Conservation (phyloP, 1,139 yeast species). For the Taphrina deformans region DNA sequence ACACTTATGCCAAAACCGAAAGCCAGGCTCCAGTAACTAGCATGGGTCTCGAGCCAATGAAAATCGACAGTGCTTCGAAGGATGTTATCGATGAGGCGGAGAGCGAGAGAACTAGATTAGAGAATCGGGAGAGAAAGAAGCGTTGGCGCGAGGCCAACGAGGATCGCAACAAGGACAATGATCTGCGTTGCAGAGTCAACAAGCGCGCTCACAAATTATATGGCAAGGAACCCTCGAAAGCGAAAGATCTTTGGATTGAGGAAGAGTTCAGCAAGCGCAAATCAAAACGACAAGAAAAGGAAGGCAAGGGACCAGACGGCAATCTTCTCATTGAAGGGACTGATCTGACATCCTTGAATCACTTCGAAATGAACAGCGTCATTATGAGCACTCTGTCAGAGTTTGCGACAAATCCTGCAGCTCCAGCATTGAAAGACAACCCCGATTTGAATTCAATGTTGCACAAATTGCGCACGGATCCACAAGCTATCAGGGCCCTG, state of each 20-base stretch:
- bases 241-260: constrained; percentile 72
- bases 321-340: constrained; percentile 27
- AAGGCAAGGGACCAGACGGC: constrained; percentile 33
- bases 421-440: constrained; percentile 7
- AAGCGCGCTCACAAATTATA: constrained; percentile 68
- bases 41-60: constrained; percentile 1
- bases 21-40: background rate
- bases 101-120: constrained; percentile 46
- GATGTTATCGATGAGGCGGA: constrained; percentile 18
- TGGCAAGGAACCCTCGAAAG: constrained; percentile 60
- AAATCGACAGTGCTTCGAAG: background rate
- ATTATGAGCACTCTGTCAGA: constrained; percentile 25
- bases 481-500: constrained; percentile 14
- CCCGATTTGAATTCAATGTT: constrained; percentile 18
- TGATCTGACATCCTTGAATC: constrained; percentile 18
- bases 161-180: constrained; percentile 83
- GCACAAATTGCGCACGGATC: constrained; percentile 20
- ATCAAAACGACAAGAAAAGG: constrained; percentile 52
- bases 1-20: background rate
- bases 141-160: constrained; percentile 85
- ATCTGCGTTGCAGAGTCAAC: constrained; percentile 71
- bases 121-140: constrained; percentile 82
- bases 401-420: constrained; percentile 22
- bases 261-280: constrained; percentile 67
- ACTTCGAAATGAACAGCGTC: constrained; percentile 25